Evolutionary conservation across 768 basidiomycete species (phyloP), one percentile per base, ranked within the genome.

Genomic region (Vishniacozyma victoriae): DNA sequence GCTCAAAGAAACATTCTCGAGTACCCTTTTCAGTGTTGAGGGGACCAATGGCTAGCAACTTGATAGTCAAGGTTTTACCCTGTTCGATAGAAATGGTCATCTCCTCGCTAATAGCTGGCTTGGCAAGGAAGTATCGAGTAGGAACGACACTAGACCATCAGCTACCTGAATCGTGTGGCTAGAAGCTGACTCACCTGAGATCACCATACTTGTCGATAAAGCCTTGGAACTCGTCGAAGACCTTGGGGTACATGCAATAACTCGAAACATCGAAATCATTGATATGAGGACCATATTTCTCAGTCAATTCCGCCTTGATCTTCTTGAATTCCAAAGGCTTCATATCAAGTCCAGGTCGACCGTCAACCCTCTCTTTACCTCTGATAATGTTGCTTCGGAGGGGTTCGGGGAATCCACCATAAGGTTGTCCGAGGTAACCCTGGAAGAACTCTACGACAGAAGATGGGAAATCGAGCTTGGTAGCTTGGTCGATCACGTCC

Each of bases 171-270:
- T 62, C 22, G n/a, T 46, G 31, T 26, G 35, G 35, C n/a, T n/a
- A n/a, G n/a, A n/a, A n/a, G n/a, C n/a, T 41, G 20, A 70, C 80
- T 50, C 65, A 87, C 89, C 88, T 90, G 44, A 92, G 77, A 72
- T 95, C 90, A 27, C 92, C 95, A 70, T 85, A 97, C 75, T 87
- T 93, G 77, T 88, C 86, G 53, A 92, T 78, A 76, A 96, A 99
- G 56, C 83, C 80, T 71, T 90, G 87, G 71, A 85, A 96, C 72
- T 99, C 93, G 71, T 97, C 95, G 70, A 96, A 97, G 56, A 86
- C 90, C 83, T 95, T 93, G 35, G 93, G 91, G 71, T 96, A 99
- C 92, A 99, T 96, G 71, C 87, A 86, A 77, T 90, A 95, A 43
- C 87, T 91, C 31, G 84, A 82, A 38, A 97, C 92, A 72, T 99